Conservation (phyloP, 371 early-diverging fungal species). For the Apophysomyces sp. region DNA sequence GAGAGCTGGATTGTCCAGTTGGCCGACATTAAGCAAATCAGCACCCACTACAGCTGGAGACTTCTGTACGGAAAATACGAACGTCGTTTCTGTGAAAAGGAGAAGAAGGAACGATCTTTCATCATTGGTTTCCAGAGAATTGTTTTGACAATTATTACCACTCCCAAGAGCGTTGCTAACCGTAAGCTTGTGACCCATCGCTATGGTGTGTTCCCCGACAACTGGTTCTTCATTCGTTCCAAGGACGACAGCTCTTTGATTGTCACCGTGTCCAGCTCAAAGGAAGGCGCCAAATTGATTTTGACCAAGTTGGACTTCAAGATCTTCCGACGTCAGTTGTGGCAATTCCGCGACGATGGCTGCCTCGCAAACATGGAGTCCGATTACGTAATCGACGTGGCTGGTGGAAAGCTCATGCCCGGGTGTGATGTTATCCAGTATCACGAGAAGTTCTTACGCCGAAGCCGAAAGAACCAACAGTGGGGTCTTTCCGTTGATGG, state of each 20-base stretch:
- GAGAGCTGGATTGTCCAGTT: conserved; percentile 25
- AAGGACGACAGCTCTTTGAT: conserved; percentile 31
- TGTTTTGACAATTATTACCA: neutral
- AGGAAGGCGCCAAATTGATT: conserved; percentile 38
- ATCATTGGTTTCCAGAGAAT: neutral
- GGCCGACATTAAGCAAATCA: conserved; percentile 17
- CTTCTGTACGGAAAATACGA: conserved; percentile 35
- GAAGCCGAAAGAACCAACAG: conserved; percentile 44
- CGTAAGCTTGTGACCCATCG: conserved; percentile 35
- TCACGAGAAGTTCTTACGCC: conserved; percentile 35
- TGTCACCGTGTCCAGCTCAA: conserved; percentile 25
- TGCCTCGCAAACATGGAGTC: conserved; percentile 55
- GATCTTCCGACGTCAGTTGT: conserved; percentile 49
- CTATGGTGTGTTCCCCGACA: conserved; percentile 46
- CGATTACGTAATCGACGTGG: conserved; percentile 54
- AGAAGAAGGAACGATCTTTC: conserved; percentile 19
- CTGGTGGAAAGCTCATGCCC: conserved; percentile 37
- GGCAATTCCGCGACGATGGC: conserved; percentile 53
- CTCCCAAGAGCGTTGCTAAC: conserved; percentile 1
- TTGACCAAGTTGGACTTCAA: conserved; percentile 33
- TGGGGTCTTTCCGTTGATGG: conserved; percentile 48
- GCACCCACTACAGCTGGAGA: conserved; percentile 29
- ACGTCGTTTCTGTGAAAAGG: conserved; percentile 18
- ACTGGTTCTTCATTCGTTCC: conserved; percentile 50
- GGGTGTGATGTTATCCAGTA: conserved; percentile 39